Evolutionary conservation across 257 asterid genomes (phyloP).

Genomic region (Przewalskia tangutica): DNA sequence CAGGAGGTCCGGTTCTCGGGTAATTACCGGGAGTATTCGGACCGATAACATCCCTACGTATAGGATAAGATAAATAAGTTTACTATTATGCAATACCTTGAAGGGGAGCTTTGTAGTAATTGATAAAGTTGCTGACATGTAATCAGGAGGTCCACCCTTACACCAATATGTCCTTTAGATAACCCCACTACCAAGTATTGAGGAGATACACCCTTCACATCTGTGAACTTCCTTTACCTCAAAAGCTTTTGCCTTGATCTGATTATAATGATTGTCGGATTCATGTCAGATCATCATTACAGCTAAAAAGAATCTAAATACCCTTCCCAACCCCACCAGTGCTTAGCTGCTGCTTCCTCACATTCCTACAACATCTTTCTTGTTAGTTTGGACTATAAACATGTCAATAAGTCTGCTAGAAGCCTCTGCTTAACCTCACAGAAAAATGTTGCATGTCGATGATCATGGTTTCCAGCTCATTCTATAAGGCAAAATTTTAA

Average conservation of each 20-base stretch:
- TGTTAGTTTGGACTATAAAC: neutral
- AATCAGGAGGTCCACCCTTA: no score
- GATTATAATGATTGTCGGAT: neutral
- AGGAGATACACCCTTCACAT: neutral
- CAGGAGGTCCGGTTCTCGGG: no score
- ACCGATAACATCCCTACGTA: no score
- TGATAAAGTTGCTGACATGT: no score
- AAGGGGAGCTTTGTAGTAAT: no score
- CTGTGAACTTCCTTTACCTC: neutral
- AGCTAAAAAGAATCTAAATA: neutral
- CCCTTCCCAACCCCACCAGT: neutral
- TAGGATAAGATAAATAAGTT: no score
- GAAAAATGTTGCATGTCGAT: neutral
- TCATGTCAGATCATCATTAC: neutral
- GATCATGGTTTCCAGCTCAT: neutral
- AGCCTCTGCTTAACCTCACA: neutral
- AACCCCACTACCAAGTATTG: neutral
- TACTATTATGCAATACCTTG: no score
- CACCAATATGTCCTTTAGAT: neutral
- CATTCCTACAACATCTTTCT: neutral
- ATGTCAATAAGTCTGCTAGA: neutral
- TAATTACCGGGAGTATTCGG: no score
- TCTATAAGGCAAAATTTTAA: neutral
- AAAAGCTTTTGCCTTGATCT: neutral
- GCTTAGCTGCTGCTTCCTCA: neutral